Evolutionary conservation across 169 alveolate genomes (phyloP).

Genomic region (Cryptosporidium sp.): DNA sequence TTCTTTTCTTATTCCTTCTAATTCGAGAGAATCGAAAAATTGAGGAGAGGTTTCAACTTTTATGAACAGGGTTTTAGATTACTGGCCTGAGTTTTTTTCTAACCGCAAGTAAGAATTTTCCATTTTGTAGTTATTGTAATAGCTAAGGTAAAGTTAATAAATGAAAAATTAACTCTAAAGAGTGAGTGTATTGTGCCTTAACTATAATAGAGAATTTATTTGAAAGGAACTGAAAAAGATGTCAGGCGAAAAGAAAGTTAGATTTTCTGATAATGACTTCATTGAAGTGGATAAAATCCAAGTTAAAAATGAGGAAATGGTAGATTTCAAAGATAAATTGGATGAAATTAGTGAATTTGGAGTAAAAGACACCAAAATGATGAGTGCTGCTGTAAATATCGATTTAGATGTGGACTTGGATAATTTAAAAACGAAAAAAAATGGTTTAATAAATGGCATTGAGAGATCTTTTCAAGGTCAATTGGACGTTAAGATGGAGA

Average conservation of each 20-base stretch:
- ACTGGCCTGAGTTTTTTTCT: neutral
- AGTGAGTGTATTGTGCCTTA: neutral
- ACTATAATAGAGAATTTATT: neutral
- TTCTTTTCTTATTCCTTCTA: neutral
- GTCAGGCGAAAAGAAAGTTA: conserved; percentile 19
- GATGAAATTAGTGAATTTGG: neutral
- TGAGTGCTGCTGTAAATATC: neutral
- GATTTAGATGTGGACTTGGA: neutral
- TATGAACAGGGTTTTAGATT: neutral
- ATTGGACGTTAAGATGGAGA: neutral
- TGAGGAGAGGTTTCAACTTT: neutral
- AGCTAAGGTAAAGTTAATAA: neutral
- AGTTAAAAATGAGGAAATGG: conserved; percentile 11
- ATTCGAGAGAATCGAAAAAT: neutral
- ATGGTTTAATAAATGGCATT: neutral
- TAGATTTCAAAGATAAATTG: neutral
- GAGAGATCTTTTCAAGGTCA: neutral
- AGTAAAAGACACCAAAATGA: neutral
- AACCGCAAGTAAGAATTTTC: neutral
- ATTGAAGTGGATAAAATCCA: neutral
- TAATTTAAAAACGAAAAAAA: neutral
- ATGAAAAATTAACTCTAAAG: neutral
- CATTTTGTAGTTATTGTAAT: neutral
- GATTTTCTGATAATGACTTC: neutral
- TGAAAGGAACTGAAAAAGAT: neutral